Evolutionary conservation across 352 stramenopile species (phyloP), one percentile per base, ranked within the genome.

Genomic region (Globisporangium carolinianum): DNA sequence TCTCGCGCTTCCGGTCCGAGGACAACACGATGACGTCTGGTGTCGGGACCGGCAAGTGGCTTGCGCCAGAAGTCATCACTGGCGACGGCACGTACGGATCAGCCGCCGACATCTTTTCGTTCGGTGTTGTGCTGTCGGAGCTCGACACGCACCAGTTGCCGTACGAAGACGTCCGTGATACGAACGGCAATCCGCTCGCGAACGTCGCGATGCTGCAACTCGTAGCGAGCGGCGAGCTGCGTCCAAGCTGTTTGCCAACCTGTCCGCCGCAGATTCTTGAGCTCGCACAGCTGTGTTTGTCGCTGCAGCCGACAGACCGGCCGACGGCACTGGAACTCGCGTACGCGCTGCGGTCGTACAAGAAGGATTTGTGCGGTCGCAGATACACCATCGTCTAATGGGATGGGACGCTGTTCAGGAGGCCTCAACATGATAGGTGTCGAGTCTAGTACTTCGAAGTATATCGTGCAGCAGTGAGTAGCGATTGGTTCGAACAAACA

Each of bases 21-120:
- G 58, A 75, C 8, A 66, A 71, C 14, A 83, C 72, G 2, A 87
- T 89, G 79, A 89, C 74, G 7, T 53, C 62, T 0, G 41, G 41
- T 1, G 41, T 45, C 8, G 41, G 41, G 9, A 45, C 41, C 3
- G 41, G 41, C 9, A 9, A 12, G 8, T 79, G 71, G 68, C 56
- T 77, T 47, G 68, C 68, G 0, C 68, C 71, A 2, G 71, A 79
- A 57, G 66, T 79, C 12, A 61, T 79, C 14, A 64, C 64, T 36
- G 68, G 68, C 2, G 52, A 38, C 46, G 38, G 11, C 12, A n/a
- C n/a, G 42, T 6, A 61, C 32, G 35, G 43, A 11, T 6, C 56
- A 56, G 56, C 6, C 38, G n/a, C 69, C 12, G 73, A 83, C 57
- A 63, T 83, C 11, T 83, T 68, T 59, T 83, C 73, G 0, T 79